Conservation (phyloP, 169 alveolate species). For the Cryptosporidium sp. region DNA sequence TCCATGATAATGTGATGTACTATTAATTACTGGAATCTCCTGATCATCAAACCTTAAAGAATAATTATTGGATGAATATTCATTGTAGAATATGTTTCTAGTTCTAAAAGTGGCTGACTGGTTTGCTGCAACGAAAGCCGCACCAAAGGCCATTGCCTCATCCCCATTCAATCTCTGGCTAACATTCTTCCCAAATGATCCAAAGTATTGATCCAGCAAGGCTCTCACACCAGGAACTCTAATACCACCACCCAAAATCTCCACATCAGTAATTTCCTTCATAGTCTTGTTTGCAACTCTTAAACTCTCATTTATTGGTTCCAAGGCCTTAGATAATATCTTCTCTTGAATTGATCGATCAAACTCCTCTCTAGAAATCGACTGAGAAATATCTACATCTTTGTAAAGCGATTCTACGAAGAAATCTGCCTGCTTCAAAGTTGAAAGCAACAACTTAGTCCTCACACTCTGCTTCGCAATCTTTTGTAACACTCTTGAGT, state of each 20-base stretch:
- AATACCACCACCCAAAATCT: conserved; percentile 85
- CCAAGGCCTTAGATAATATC: conserved; percentile 67
- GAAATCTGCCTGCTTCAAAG: conserved; percentile 63
- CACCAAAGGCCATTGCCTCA: conserved; percentile 87
- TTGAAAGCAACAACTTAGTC: conserved; percentile 61
- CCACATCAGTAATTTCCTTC: conserved; percentile 79
- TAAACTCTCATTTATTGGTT: conserved; percentile 79
- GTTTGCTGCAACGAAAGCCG: conserved; percentile 84
- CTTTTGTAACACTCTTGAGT: conserved; percentile 53
- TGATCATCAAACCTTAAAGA: background rate
- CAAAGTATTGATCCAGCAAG: conserved; percentile 74
- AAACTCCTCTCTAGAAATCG: conserved; percentile 80
- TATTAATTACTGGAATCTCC: conserved; percentile 31
- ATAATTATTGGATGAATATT: conserved; percentile 38
- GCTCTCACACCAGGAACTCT: conserved; percentile 84
- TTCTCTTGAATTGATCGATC: conserved; percentile 76
- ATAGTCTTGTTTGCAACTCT: conserved; percentile 77
- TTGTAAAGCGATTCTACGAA: conserved; percentile 64
- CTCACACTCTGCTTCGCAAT: conserved; percentile 62
- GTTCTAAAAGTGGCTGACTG: conserved; percentile 77
- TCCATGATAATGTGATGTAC: conserved; percentile 33
- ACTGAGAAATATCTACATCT: conserved; percentile 60
- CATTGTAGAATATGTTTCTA: conserved; percentile 45
- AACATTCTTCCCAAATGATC: conserved; percentile 62
- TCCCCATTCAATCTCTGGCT: conserved; percentile 86